A percentile compares a stretch with the other conserved stretches of the same genome.
Conservation (phyloP, 2,329 filamentous ascomycete species). For the Epicoccum sorghinum region DNA sequence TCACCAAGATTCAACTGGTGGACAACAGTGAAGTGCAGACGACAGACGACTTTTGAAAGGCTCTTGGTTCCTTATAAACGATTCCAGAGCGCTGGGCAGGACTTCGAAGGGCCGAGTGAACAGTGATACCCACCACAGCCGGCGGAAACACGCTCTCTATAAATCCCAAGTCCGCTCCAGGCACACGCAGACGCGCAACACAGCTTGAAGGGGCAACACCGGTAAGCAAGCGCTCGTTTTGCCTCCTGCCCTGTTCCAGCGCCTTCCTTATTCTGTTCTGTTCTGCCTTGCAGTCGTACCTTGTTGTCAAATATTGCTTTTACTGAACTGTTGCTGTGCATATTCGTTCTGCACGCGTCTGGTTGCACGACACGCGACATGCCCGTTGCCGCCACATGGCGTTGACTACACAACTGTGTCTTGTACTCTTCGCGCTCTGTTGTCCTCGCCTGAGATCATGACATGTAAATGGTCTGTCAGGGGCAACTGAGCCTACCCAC, state of each 20-base stretch:
- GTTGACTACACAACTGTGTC: conserved; percentile 4
- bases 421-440: not conserved
- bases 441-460: not conserved
- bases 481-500: not conserved
- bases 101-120: conserved; percentile 8
- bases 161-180: conserved; percentile 29
- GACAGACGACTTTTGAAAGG: not conserved
- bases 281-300: conserved; percentile 2
- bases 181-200: conserved; percentile 43
- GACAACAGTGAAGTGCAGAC: not conserved
- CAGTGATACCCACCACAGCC: conserved; percentile 15
- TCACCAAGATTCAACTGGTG: conserved; percentile 1
- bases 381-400: conserved; percentile 20
- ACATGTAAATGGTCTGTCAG: not conserved
- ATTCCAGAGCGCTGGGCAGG: not conserved
- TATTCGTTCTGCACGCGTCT: conserved; percentile 23
- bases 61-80: no score
- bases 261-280: conserved; percentile 5
- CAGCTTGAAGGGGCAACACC: conserved; percentile 11
- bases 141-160: conserved; percentile 29
- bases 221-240: conserved; percentile 6
- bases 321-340: conserved; percentile 16
- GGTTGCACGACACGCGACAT: conserved; percentile 36
- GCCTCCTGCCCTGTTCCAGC: conserved; percentile 2
- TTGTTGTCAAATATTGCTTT: conserved; percentile 9